Base-by-base conservation (phyloP, 805 yeast species). In the Candida sanyiensis region DNA sequence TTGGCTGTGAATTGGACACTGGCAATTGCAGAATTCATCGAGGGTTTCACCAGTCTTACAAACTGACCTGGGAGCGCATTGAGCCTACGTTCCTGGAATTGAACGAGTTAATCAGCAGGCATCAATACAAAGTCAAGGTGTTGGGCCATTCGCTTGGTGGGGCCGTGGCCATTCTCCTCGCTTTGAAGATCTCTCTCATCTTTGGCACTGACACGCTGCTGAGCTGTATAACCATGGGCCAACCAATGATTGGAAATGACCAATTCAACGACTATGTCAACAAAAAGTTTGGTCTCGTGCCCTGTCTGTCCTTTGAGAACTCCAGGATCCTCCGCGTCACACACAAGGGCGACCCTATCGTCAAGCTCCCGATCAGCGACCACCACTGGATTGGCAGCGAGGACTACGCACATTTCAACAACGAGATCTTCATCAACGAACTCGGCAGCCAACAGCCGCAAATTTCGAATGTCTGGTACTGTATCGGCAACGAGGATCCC, bases 401-500 rank as follows among this genome's bases (percentile, higher is more conserved):
- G 11, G 32, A 19, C 9, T 55, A 49, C 23, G 5, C 17, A 1
- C 58, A 50, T 29, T 39, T 46, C 2, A 37, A 43, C 3, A 44
- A 45, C 32, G 58, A 55, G 37, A 43, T 55, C 7, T 55, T 44
- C 35, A 53, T 55, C 12, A 35, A 53, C 38, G 55, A 52, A 27
- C 21, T 43, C 19, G 51, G 52, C 3, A 28, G 23, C 5, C 47
- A 44, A 3, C 6, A 26, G 4, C 56, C 57, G 6, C 13, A 13
- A 1, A 19, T 44, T 5, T 28, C 37, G 12, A 90, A 81, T 0
- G 95, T 86, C 48, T 83, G 75, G 79, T 88, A 79, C 11, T 88
- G 74, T 45, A 70, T 63, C 0, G 88, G 88, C 39, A 86, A 63
- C 36, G 80, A 64, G 0, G 89, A 71, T 47, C 79, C 88, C 31